A percentile compares a stretch with the other conserved stretches of the same genome.
Evolutionary conservation across 768 basidiomycete genomes (phyloP).

Genomic region (Suillus lakei): DNA sequence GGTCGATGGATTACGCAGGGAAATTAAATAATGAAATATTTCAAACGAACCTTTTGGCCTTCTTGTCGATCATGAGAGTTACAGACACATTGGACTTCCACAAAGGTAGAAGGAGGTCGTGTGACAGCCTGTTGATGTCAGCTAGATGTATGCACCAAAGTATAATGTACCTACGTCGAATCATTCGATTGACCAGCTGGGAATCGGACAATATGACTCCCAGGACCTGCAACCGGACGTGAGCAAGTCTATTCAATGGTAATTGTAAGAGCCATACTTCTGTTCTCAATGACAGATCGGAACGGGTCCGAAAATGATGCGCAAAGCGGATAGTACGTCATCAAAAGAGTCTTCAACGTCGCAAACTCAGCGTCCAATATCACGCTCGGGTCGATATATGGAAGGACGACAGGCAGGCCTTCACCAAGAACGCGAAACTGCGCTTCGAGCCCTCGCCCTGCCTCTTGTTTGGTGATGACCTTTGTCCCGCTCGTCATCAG

Average conservation of each 20-base stretch:
- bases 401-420: slow-evolving; percentile 83
- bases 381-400: slow-evolving; percentile 68
- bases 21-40: not conserved
- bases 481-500: slow-evolving; percentile 95
- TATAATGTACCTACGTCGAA: slow-evolving; percentile 51
- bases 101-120: slow-evolving; percentile 85
- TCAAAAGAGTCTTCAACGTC: slow-evolving; percentile 68
- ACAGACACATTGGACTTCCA: slow-evolving; percentile 93
- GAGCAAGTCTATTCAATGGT: not conserved
- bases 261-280: slow-evolving; percentile 48
- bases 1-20: slow-evolving; percentile 8
- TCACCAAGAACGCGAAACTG: slow-evolving; percentile 84
- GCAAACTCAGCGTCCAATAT: slow-evolving; percentile 63
- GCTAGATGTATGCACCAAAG: not conserved
- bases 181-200: slow-evolving; percentile 54
- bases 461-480: slow-evolving; percentile 89
- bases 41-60: slow-evolving; percentile 80
- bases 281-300: slow-evolving; percentile 51
- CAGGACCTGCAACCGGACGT: slow-evolving; percentile 49
- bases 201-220: slow-evolving; percentile 78
- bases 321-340: slow-evolving; percentile 81
- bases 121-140: slow-evolving; percentile 57
- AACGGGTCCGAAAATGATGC: slow-evolving; percentile 67
- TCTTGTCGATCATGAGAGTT: slow-evolving; percentile 94
- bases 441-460: slow-evolving; percentile 58